Evolutionary conservation across 208 protist species (phyloP).

Genomic region (Lotmaria passim): DNA sequence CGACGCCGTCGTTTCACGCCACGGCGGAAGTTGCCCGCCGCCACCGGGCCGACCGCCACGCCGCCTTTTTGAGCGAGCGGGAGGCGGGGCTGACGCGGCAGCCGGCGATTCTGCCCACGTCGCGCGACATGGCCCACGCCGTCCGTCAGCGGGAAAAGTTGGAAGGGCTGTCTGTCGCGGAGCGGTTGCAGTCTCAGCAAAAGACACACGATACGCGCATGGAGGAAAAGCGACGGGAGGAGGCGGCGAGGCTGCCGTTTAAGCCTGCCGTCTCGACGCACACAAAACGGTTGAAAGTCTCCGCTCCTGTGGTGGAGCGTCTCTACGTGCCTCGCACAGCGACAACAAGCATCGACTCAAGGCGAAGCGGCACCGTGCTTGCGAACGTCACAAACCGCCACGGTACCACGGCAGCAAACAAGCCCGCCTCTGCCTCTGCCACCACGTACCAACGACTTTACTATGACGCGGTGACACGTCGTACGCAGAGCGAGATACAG

Average conservation of each 20-base stretch:
- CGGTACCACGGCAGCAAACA: background rate
- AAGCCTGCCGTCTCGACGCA: slow-evolving; percentile 36
- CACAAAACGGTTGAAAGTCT: slow-evolving; percentile 12
- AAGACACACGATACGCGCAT: slow-evolving; percentile 15
- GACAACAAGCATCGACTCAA: background rate
- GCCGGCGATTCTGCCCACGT: slow-evolving; percentile 27
- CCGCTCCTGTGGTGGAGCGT: slow-evolving; percentile 34
- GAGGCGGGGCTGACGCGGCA: slow-evolving; percentile 2
- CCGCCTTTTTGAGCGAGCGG: background rate
- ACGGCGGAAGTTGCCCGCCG: slow-evolving; percentile 22
- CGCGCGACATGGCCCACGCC: slow-evolving; percentile 31
- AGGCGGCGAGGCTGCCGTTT: slow-evolving; percentile 35
- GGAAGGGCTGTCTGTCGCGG: slow-evolving; percentile 16
- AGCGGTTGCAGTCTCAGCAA: slow-evolving; percentile 28
- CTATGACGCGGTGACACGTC: slow-evolving; percentile 23
- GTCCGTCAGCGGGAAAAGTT: slow-evolving; percentile 20
- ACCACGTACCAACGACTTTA: slow-evolving; percentile 32
- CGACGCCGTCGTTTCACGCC: slow-evolving; percentile 27
- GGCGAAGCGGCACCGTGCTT: background rate
- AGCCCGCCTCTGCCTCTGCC: background rate
- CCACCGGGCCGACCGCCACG: slow-evolving; percentile 17
- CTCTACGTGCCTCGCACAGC: slow-evolving; percentile 37
- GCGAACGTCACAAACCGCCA: slow-evolving; percentile 22
- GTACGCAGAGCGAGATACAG: slow-evolving; percentile 10
- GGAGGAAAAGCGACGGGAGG: slow-evolving; percentile 17